A percentile compares a stretch with the other conserved stretches of the same genome.
phyloP scores from a whole-genome alignment of 257 asterid genomes.

The Verbena officinalis region DNA sequence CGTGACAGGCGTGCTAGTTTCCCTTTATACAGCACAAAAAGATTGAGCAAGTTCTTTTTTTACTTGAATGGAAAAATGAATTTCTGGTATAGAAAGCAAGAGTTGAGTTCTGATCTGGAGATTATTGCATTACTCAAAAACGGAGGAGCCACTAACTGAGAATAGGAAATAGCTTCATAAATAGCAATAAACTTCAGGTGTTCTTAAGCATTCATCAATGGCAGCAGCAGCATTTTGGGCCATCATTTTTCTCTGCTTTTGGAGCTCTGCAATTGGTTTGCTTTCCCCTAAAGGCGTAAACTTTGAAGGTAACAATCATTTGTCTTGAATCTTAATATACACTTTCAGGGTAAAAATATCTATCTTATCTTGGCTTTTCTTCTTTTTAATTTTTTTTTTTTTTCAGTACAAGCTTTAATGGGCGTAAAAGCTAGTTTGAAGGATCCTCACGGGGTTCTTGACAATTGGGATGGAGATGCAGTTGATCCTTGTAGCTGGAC shows the following conservation, averaged over 20 bases:
- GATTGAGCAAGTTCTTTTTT: constrained; percentile 40
- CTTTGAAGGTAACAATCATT: constrained; percentile 76
- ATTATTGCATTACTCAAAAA: constrained; percentile 22
- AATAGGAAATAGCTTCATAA: constrained; percentile 33
- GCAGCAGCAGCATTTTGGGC: constrained; percentile 39
- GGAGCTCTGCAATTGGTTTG: constrained; percentile 54
- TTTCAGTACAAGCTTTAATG: constrained; percentile 93
- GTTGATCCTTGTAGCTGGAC: constrained; percentile 99
- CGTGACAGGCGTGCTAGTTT: constrained; percentile 81
- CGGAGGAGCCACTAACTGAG: no score
- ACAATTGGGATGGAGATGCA: constrained; percentile 92
- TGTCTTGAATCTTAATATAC: not conserved
- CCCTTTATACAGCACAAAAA: constrained; percentile 61
- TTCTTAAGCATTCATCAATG: constrained; percentile 22
- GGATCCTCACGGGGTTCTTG: constrained; percentile 97
- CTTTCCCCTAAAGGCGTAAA: constrained; percentile 96
- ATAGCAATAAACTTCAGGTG: constrained; percentile 13
- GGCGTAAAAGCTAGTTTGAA: constrained; percentile 65
- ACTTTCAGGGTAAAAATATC: not conserved
- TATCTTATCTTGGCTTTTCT: constrained; percentile 5
- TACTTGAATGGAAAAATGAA: constrained; percentile 39
- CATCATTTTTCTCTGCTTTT: constrained; percentile 40
- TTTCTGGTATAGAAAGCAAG: constrained; percentile 43
- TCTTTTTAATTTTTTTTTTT: not conserved
- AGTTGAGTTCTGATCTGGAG: constrained; percentile 35